Base-by-base conservation (phyloP, 1,139 yeast genomes). In the Tardiomyces digboiensis region DNA sequence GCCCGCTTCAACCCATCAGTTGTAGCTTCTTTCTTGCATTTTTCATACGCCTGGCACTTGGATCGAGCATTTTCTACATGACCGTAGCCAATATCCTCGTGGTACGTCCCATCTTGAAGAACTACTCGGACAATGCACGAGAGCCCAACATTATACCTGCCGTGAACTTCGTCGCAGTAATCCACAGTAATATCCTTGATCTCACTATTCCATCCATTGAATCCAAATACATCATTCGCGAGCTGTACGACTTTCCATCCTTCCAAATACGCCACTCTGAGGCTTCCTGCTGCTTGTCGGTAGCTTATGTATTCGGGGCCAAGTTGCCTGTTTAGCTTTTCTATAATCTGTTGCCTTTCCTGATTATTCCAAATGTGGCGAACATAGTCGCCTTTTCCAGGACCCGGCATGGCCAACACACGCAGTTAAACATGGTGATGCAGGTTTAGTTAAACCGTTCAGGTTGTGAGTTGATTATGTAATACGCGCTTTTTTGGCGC, bases 221-320 rank as follows among this genome's bases (percentile, higher is more conserved):
- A 68, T 1, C 89, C 91, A 65, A 82, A 82, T 3, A 74, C 67
- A 38, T 72, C 76, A 54, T 83, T 83, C 3, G 88, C 85, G 23
- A 78, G 57, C 20, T 64, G 64, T 39, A 79, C 66, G 3, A 77
- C 68, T 36, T 64, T 61, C 64, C 65, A 64, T 10, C 71, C 74
- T 47, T 70, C 74, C n/a, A 70, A 45, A 50, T 70, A 70, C 14
- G 33, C 8, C 12, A 26, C 12, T 26, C 14, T 26, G 12, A 16
- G 14, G 33, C 14, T 26, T n/a, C 14, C 16, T n/a, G 16, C 60
- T 1, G 89, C 93, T 2, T 89, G 81, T 38, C 97, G 72, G 42
- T 78, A 76, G 37, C 95, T 80, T 23, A 91, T 80, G 57, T 78
- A 89, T 61, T 89, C 97, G 0, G 97, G 97, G 0, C 98, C 98